A percentile compares a stretch with the other conserved stretches of the same genome.
Conservation (phyloP, 139 green algal genomes). For the Raphidocelis subcapitata region DNA sequence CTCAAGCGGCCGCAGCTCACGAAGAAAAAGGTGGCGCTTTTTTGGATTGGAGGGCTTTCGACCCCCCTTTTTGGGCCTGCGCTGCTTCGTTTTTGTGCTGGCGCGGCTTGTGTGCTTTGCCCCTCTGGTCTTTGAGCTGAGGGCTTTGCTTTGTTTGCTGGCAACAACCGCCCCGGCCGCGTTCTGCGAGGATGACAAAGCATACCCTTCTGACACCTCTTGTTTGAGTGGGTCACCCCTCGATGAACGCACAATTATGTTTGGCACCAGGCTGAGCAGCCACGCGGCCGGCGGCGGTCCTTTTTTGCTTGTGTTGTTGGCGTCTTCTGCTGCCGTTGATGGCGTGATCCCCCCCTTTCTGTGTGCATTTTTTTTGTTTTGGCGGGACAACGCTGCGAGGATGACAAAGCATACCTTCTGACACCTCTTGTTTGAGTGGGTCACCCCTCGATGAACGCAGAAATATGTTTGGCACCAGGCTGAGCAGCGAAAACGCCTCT, state of each 20-base stretch:
- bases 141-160: not conserved
- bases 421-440: constrained; percentile 45
- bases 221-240: too few species aligned
- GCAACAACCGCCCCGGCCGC: too few species aligned
- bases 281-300: too few species aligned
- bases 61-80: too few species aligned
- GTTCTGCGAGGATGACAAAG: too few species aligned
- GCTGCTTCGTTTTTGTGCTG: not conserved
- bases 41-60: not conserved
- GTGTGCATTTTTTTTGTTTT: too few species aligned
- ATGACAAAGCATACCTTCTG: constrained; percentile 20
- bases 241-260: too few species aligned
- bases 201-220: too few species aligned
- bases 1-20: constrained; percentile 61
- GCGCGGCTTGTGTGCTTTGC: not conserved
- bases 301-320: too few species aligned
- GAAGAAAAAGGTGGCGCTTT: constrained; percentile 80
- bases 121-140: not conserved
- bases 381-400: too few species aligned
- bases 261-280: too few species aligned
- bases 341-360: not conserved
- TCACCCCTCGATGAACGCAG: constrained; percentile 27
- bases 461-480: constrained; percentile 5
- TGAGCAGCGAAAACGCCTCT: too few species aligned
- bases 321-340: not conserved